These are phyloP conservation scores for Leccinum obscurum DNA, from an alignment of 768 basidiomycete species.

Conservation along the genomic window DNA sequence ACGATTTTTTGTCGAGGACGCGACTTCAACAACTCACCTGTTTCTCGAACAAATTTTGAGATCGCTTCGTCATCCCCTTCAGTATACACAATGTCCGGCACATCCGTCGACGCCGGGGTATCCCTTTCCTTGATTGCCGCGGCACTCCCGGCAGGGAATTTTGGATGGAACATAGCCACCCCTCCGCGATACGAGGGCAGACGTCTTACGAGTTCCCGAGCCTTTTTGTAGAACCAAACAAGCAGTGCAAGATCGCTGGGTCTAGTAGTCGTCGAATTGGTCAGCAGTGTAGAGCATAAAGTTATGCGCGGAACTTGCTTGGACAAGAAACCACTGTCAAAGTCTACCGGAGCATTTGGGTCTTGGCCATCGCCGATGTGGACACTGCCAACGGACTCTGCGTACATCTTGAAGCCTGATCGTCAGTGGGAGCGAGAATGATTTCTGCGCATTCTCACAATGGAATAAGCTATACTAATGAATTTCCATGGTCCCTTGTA, in stretches of 20 bases:
- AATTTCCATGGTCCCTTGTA: neutral
- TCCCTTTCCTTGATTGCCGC: constrained; percentile 19
- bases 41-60: constrained; percentile 24
- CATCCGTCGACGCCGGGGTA: constrained; percentile 12
- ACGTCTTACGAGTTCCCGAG: constrained; percentile 54
- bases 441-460: neutral
- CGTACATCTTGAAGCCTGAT: constrained; percentile 34
- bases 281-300: neutral
- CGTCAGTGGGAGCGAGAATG: constrained; percentile 18
- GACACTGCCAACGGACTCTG: constrained; percentile 43
- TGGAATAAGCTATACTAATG: neutral
- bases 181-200: constrained; percentile 35
- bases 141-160: constrained; percentile 26
- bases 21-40: constrained; percentile 7
- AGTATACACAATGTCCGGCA: constrained; percentile 36
- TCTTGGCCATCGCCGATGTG: constrained; percentile 46
- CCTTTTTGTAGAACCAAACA: constrained; percentile 53
- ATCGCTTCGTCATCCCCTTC: constrained; percentile 36
- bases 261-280: neutral
- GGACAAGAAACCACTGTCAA: constrained; percentile 46
- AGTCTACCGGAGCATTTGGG: constrained; percentile 41
- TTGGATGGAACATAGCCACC: constrained; percentile 14
- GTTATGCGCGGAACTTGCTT: constrained; percentile 32
- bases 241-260: constrained; percentile 42
- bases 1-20: no score